Evolutionary conservation across 495 filamentous ascomycete species (phyloP).

Genomic region (Cudoniella acicularis): DNA sequence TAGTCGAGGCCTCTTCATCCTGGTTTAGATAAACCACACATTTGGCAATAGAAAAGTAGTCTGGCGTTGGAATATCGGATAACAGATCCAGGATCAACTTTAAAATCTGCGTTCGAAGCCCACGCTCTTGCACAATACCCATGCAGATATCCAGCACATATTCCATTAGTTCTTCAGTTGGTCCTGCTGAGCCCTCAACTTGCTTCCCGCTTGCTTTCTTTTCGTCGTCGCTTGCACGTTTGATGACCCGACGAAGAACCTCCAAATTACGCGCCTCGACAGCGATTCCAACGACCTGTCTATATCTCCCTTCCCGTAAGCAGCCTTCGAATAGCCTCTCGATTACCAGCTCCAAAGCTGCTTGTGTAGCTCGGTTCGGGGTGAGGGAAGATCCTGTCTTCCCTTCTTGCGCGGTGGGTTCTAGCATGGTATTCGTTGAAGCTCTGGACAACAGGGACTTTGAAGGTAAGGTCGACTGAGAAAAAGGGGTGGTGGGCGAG

Average conservation of each 20-base stretch:
- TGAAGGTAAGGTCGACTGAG: conserved; percentile 82
- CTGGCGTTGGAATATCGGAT: conserved; percentile 82
- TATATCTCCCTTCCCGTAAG: conserved; percentile 79
- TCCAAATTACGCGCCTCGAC: conserved; percentile 93
- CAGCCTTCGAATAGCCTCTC: conserved; percentile 89
- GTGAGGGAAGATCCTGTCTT: conserved; percentile 43
- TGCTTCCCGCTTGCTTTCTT: conserved; percentile 58
- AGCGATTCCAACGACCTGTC: conserved; percentile 97
- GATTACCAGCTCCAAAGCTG: conserved; percentile 74
- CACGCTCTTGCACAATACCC: conserved; percentile 93
- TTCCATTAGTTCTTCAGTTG: conserved; percentile 91
- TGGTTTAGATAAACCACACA: conserved; percentile 96
- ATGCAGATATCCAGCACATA: conserved; percentile 96
- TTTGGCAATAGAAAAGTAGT: conserved; percentile 97
- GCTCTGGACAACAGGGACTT: conserved; percentile 81
- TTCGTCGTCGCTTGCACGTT: conserved; percentile 74
- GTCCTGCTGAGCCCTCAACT: conserved; percentile 41
- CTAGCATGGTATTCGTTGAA: conserved; percentile 54
- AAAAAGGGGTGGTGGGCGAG: conserved; percentile 90
- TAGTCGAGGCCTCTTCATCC: conserved; percentile 83
- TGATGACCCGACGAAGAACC: conserved; percentile 82
- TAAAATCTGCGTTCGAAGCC: conserved; percentile 74
- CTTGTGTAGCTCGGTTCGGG: conserved; percentile 49
- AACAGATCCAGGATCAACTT: conserved; percentile 83
- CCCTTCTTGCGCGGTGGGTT: conserved; percentile 46